Base-by-base conservation (phyloP, 495 filamentous ascomycete genomes). In the Haplographium delicatum region DNA sequence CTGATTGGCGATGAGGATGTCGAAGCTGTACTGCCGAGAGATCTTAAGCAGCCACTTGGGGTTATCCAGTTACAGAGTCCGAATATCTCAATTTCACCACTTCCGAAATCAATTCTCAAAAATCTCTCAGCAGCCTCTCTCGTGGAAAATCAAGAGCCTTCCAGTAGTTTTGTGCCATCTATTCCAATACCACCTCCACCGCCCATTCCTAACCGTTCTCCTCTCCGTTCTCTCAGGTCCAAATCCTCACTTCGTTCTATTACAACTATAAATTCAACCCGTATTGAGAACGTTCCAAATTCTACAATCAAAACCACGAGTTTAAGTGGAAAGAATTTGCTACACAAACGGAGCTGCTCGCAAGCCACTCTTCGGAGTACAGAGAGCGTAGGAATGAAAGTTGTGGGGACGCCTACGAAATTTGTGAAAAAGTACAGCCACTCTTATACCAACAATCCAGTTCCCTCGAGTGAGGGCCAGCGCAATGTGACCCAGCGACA, bases 1-100 rank as follows among this genome's bases (percentile, higher is more conserved):
- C 81, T 86, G 39, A 80, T 79, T 38, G 60, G 72, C 23, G 73
- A 70, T 24, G 78, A 84, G 9, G 65, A 67, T 9, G 65, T 62
- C 4, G 60, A 70, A 19, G 19, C 60, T 34, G 30, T 41, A 10
- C 26, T 15, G 26, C 16, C 16, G 16, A 52, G 47, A 30, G 47
- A 37, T 13, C 39, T 23, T 10, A 55, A 54, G 33, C 57, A 58
- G 27, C 55, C 56, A 19, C 38, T 62, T 7, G 62, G 51, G 9
- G 3, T 56, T 35, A n/a, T 56, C 47, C 51, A 54, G 18, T 52
- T 51, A 8, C 45, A 44, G 24, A 51, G 50, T 38, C 45, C 24
- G 10, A 54, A 57, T 16, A 50, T 58, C n/a, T 25, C 24, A 20
- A 43, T 31, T 16, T 18, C 25, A 5, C 50, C 50, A 3, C 6